Conservation (phyloP, 2,329 filamentous ascomycete genomes). For the Diaporthe eres region DNA sequence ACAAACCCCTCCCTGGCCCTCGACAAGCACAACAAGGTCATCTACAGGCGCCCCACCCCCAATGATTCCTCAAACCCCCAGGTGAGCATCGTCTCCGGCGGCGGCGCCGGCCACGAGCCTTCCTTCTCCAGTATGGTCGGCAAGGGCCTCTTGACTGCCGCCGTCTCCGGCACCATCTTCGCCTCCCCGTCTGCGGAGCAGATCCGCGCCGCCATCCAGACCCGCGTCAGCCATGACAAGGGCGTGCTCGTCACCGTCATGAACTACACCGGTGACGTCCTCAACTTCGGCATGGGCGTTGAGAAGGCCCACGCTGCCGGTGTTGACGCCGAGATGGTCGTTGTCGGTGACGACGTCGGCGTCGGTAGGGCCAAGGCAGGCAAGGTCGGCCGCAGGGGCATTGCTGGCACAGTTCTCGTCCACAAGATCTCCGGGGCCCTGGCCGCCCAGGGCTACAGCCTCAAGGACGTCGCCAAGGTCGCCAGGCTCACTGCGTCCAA, state of each 20-base stretch:
- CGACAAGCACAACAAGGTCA: constrained; percentile 84
- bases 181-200: constrained; percentile 84
- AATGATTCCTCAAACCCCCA: constrained; percentile 64
- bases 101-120: constrained; percentile 91
- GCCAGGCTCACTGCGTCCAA: constrained; percentile 82
- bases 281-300: constrained; percentile 94
- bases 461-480: constrained; percentile 80
- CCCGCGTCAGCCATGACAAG: constrained; percentile 72
- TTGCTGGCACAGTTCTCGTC: constrained; percentile 93
- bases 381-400: constrained; percentile 93
- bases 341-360: constrained; percentile 92
- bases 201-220: constrained; percentile 81
- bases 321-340: constrained; percentile 86
- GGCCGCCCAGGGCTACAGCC: constrained; percentile 76
- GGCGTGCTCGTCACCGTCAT: constrained; percentile 93
- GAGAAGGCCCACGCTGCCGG: constrained; percentile 91
- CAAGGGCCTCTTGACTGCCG: constrained; percentile 81
- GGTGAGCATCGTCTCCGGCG: constrained; percentile 89
- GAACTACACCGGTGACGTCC: constrained; percentile 92
- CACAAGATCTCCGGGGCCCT: constrained; percentile 90
- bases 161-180: constrained; percentile 89
- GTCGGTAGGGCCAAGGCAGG: constrained; percentile 85
- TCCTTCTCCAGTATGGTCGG: constrained; percentile 91
- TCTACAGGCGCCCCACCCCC: constrained; percentile 77
- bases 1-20: constrained; percentile 88